Conservation (phyloP, 208 protist genomes). For the Leishmania guyanensis region DNA sequence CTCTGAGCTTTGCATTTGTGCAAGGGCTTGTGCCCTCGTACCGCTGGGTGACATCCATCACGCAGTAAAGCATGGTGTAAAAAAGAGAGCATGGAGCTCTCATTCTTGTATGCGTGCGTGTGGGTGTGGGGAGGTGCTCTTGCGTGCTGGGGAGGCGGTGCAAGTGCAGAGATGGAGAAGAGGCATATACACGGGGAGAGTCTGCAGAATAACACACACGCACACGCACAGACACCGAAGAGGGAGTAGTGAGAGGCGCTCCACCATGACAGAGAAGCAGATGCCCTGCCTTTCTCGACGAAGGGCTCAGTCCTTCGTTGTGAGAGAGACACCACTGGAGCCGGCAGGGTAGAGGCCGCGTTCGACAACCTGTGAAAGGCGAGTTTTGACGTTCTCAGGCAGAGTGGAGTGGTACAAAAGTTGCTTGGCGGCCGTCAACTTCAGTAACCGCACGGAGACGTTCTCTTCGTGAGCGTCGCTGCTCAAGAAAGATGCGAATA, state of each 20-base stretch:
- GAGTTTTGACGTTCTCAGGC: constrained; percentile 35
- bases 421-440: constrained; percentile 50
- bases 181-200: background rate
- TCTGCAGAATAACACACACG: background rate
- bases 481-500: constrained; percentile 69
- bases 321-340: constrained; percentile 51
- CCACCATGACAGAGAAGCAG: background rate
- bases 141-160: background rate
- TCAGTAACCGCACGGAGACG: constrained; percentile 47
- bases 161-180: background rate
- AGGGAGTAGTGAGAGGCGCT: background rate
- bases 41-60: background rate
- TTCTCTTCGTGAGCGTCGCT: constrained; percentile 32
- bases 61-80: background rate
- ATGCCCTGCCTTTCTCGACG: background rate
- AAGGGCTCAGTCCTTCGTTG: constrained; percentile 42
- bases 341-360: constrained; percentile 70
- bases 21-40: background rate
- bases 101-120: background rate
- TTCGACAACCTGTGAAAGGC: constrained; percentile 36
- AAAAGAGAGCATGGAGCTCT: background rate
- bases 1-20: background rate
- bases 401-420: constrained; percentile 26
- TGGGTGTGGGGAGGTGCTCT: background rate
- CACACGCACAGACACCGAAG: background rate